A percentile compares a stretch with the other conserved stretches of the same genome.
These are phyloP conservation scores for Suhomyces sp. DNA, from an alignment of 805 yeast genomes.

Conservation along the genomic window DNA sequence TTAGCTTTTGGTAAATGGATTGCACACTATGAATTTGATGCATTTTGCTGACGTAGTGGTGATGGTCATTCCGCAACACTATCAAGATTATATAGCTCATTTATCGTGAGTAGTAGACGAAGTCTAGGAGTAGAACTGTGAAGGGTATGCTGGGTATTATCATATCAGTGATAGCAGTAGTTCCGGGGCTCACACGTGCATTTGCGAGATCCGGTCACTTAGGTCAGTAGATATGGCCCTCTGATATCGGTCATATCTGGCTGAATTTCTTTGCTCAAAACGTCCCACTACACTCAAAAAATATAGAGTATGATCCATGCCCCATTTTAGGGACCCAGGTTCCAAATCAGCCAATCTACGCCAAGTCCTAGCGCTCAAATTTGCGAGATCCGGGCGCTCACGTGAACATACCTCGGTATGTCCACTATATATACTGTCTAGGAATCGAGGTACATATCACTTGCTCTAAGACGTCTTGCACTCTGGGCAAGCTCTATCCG, in stretches of 20 bases:
- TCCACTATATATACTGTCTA: neutral
- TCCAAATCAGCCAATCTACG: neutral
- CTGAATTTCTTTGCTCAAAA: neutral
- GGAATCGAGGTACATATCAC: too few species aligned
- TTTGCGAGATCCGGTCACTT: neutral
- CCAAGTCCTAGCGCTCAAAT: neutral
- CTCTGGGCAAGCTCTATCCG: too few species aligned
- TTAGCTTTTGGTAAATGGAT: too few species aligned
- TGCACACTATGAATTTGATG: too few species aligned
- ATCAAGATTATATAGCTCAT: too few species aligned
- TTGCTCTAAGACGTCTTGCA: neutral
- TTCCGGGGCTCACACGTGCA: neutral
- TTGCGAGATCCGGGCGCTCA: neutral
- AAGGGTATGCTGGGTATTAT: too few species aligned
- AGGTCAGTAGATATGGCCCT: neutral
- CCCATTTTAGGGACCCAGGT: neutral
- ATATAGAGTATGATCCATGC: too few species aligned
- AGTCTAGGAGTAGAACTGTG: too few species aligned
- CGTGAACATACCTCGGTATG: neutral
- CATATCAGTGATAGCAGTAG: too few species aligned
- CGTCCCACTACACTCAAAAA: neutral
- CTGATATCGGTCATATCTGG: neutral
- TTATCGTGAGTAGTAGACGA: too few species aligned
- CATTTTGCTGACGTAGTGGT: too few species aligned
- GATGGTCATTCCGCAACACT: too few species aligned